Evolutionary conservation across 2,329 filamentous ascomycete genomes (phyloP), one percentile per base, ranked within the genome.

Genomic region (Clonostachys solani): DNA sequence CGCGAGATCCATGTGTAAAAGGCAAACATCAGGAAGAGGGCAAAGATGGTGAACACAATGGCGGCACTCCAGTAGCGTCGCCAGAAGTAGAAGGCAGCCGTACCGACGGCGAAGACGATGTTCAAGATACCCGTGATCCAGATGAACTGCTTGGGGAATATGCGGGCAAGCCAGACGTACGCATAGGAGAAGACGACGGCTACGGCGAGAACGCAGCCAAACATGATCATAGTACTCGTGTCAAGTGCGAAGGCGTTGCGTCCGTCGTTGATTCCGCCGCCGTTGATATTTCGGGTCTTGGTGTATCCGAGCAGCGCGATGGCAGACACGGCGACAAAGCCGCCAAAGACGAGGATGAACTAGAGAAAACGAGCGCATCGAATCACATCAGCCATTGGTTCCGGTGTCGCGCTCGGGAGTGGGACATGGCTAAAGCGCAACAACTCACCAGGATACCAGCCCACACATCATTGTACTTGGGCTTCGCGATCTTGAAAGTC

Each of bases 401-500:
- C 13, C 41, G 17, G 42, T 42, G 33, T 49, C 29, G 29, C 23
- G 23, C 23, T 29, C 9, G 9, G 9, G 23, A 23, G 13, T 5
- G 34, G 29, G 9, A 29, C 16, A 17, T 13, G 12, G 13, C 33
- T 6, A 44, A 12, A 23, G 23, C 23, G 23, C 23, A 29, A 29
- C 16, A 29, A 64, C 75, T 15, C 64, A 87, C 84, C 60, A 96
- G 71, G 38, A 95, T 70, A 5, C 87, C 91, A 5, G 92, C 92
- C 92, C 92, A 96, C 23, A 88, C 62, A 63, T 97, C 92, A 59
- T 96, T 89, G 69, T 79, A 96, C 65, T 92, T 95, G n/a, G 90
- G 90, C 53, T 74, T 84, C 45, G 89, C 80, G 45, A 96, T 67
- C 66, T 86, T 86, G 74, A 97, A 96, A 2, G 84, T 81, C 60